Conservation (phyloP, 2,329 filamentous ascomycete genomes). For the Aureobasidium sp. region DNA sequence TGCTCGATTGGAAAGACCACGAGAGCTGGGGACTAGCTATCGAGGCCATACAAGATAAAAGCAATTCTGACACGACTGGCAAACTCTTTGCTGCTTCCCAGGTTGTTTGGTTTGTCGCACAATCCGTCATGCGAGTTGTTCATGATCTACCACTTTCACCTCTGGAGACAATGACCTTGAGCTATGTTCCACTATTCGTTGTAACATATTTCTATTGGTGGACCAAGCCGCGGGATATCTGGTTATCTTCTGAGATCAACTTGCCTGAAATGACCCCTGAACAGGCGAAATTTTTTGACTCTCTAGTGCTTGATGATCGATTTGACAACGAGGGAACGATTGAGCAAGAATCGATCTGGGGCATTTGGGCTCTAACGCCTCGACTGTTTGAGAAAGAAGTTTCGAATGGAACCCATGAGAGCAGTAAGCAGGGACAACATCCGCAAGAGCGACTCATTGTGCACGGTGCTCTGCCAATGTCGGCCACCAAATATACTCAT, state of each 20-base stretch:
- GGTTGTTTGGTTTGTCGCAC: slow-evolving; percentile 28
- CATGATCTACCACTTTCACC: slow-evolving; percentile 30
- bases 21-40: slow-evolving; percentile 25
- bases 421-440: slow-evolving; percentile 9
- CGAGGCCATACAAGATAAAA: slow-evolving; percentile 28
- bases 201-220: slow-evolving; percentile 33
- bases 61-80: slow-evolving; percentile 27
- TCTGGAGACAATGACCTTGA: slow-evolving; percentile 32
- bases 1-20: slow-evolving; percentile 26
- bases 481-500: not conserved
- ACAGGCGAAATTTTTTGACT: slow-evolving; percentile 23
- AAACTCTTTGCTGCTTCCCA: slow-evolving; percentile 27
- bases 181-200: slow-evolving; percentile 31
- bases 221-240: slow-evolving; percentile 32
- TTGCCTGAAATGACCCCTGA: slow-evolving; percentile 24
- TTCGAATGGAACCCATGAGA: slow-evolving; percentile 10
- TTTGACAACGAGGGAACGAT: slow-evolving; percentile 26
- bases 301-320: slow-evolving; percentile 22
- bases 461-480: not conserved
- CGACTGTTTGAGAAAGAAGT: slow-evolving; percentile 28
- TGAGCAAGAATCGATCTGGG: slow-evolving; percentile 23
- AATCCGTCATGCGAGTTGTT: slow-evolving; percentile 26
- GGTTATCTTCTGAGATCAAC: slow-evolving; percentile 26
- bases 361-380: slow-evolving; percentile 27
- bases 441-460: not conserved